Base-by-base conservation (phyloP, 129 eudicot species). In the Solidago caesia region DNA sequence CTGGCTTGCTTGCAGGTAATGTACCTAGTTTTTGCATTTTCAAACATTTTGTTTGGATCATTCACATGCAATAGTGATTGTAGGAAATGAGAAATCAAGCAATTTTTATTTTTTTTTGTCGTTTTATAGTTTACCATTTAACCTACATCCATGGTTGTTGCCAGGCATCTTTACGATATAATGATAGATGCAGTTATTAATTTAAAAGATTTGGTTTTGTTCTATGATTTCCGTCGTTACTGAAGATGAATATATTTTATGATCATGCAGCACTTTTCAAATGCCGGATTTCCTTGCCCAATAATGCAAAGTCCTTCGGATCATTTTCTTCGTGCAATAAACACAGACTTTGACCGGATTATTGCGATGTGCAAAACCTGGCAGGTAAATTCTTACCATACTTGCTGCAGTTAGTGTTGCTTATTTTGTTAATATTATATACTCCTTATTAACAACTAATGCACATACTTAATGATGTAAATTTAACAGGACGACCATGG, bases 271-370 rank as follows among this genome's bases (percentile, higher is more conserved):
- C 98, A 93, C 83, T 93, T 93, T 72, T 90, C 98, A 13, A 93
- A 93, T 84, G 98, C 98, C 21, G 98, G 98, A 74, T 93, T 93
- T 80, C 98, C 98, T 69, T 93, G 98, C 77, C 98, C 98, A 56
- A 93, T 93, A 25, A 93, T 93, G 98, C 98, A 93, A 88, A 93
- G 98, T 80, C 98, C 98, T 8, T 90, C 98, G 4, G 98, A 93
- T 86, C 98, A 93, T 85, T 93, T 93, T 75, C 84, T 93, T 67
- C 96, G 98, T 45, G 98, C 98, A 16, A 93, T 93, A 77, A 93
- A 90, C 75, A 88, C 98, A 6, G 98, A 93, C 68, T 93, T 93
- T 70, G 98, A 93, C 67, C 84, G 92, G 72, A 93, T 93, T 8
- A 93, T 93, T 75, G 86, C 96, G 33, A 87, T 90, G 96, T 93